phyloP scores from a whole-genome alignment of 164 flowering plant genomes.

The Saururus chinensis region DNA sequence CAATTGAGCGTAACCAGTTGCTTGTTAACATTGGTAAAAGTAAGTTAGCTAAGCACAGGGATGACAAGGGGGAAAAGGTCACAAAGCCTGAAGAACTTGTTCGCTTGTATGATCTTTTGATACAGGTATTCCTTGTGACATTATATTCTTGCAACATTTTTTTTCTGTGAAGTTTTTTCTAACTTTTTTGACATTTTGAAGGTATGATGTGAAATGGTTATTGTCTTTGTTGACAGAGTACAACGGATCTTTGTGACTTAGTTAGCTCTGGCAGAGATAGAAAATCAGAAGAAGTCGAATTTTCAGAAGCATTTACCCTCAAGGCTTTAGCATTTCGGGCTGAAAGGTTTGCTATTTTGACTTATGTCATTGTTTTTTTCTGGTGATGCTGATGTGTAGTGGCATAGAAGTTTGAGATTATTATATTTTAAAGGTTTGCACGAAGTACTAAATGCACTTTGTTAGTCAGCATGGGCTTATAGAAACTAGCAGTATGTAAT shows the following conservation, averaged over 20 bases:
- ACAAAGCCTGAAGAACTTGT: slow-evolving; percentile 97
- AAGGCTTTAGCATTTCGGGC: slow-evolving; percentile 75
- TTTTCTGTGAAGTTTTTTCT: background rate
- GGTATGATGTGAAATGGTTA: background rate
- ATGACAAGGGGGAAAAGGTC: slow-evolving; percentile 70
- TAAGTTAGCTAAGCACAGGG: slow-evolving; percentile 49
- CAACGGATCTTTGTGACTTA: slow-evolving; percentile 82
- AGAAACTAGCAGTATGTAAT: too few relatives aligned
- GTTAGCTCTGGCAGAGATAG: slow-evolving; percentile 93
- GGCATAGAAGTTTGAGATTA: background rate
- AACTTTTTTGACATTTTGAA: background rate
- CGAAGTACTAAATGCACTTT: too few relatives aligned
- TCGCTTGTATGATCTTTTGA: slow-evolving; percentile 82
- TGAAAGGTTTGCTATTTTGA: slow-evolving; percentile 49
- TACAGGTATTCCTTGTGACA: slow-evolving; percentile 42
- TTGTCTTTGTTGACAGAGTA: slow-evolving; percentile 42
- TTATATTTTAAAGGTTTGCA: too few relatives aligned
- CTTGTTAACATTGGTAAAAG: slow-evolving; percentile 68
- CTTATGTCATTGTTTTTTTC: background rate
- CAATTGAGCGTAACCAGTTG: slow-evolving; percentile 85
- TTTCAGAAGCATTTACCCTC: slow-evolving; percentile 65
- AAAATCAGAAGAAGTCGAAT: slow-evolving; percentile 72
- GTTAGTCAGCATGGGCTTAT: too few relatives aligned
- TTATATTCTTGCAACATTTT: background rate
- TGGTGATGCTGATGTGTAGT: background rate